phyloP scores from a whole-genome alignment of 306 rosid genomes.

The Alnus glutinosa region DNA sequence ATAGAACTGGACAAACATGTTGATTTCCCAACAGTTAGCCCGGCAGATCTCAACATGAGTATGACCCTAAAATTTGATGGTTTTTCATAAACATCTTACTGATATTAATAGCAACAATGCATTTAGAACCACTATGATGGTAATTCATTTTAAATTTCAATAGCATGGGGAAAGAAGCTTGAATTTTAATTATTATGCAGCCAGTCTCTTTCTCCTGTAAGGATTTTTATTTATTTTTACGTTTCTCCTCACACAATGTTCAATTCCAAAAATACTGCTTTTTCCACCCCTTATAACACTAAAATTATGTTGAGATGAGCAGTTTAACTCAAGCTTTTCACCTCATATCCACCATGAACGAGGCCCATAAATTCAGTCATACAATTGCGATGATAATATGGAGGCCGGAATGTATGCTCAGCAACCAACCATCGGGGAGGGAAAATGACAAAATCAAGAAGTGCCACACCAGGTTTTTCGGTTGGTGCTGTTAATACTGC shows the following conservation, averaged over 20 bases:
- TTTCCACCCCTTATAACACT: neutral
- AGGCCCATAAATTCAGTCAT: conserved; percentile 99
- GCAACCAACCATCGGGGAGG: conserved; percentile 97
- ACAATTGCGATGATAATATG: conserved; percentile 97
- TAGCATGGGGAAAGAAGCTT: neutral
- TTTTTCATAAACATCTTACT: neutral
- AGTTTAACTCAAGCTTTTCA: conserved; percentile 19
- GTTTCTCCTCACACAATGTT: neutral
- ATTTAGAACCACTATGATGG: neutral
- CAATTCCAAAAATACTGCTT: neutral
- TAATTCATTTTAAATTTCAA: neutral
- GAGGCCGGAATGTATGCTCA: conserved; percentile 96
- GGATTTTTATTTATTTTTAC: neutral
- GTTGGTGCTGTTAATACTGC: conserved; percentile 94
- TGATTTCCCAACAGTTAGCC: neutral
- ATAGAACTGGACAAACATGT: neutral
- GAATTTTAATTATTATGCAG: neutral
- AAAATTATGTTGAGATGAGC: neutral
- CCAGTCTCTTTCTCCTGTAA: neutral
- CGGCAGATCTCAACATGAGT: neutral
- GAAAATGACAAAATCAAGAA: conserved; percentile 90
- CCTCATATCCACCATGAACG: conserved; percentile 92
- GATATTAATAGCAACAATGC: neutral
- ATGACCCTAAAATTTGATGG: neutral
- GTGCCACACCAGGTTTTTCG: conserved; percentile 87